phyloP scores from a whole-genome alignment of 2,329 filamentous ascomycete genomes.

The Coccinonectria pachysandricola region DNA sequence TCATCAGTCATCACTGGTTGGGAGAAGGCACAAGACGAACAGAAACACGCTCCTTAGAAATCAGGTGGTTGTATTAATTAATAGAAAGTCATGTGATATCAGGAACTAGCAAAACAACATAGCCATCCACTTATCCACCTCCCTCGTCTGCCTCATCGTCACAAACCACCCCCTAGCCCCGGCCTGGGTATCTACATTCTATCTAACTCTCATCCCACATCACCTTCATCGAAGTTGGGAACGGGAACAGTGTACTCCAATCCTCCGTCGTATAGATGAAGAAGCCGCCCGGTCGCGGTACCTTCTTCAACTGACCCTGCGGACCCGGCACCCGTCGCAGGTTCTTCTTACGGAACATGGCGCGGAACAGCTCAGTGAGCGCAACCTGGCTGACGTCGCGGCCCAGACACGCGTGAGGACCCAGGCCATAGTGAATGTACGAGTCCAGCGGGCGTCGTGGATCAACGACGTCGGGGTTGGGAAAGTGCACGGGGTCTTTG shows the following conservation, averaged over 20 bases:
- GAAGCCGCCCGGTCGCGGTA: constrained; percentile 43
- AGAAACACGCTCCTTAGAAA: background rate
- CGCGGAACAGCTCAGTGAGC: constrained; percentile 58
- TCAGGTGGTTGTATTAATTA: constrained; percentile 1
- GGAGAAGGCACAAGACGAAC: background rate
- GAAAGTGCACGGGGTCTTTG: constrained; percentile 48
- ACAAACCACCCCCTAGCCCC: too few species aligned
- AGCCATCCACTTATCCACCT: background rate
- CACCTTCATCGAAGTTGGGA: constrained; percentile 44
- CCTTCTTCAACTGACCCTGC: constrained; percentile 58
- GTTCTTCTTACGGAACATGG: constrained; percentile 50
- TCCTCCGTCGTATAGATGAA: constrained; percentile 57
- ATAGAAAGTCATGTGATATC: constrained; percentile 1
- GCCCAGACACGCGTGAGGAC: constrained; percentile 53
- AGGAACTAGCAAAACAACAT: background rate
- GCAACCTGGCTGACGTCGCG: constrained; percentile 49
- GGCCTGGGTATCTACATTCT: too few species aligned
- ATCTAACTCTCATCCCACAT: constrained; percentile 35
- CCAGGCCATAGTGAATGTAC: constrained; percentile 56
- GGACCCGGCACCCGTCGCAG: constrained; percentile 51
- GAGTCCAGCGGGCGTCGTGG: constrained; percentile 51
- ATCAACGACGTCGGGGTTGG: constrained; percentile 48
- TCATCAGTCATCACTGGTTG: too few species aligned
- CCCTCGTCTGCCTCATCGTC: too few species aligned
- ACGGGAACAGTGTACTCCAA: constrained; percentile 40